Percentiles rank a stretch among this genome's conserved stretches.
phyloP scores from a whole-genome alignment of 768 basidiomycete species.

The Suillus spraguei region DNA sequence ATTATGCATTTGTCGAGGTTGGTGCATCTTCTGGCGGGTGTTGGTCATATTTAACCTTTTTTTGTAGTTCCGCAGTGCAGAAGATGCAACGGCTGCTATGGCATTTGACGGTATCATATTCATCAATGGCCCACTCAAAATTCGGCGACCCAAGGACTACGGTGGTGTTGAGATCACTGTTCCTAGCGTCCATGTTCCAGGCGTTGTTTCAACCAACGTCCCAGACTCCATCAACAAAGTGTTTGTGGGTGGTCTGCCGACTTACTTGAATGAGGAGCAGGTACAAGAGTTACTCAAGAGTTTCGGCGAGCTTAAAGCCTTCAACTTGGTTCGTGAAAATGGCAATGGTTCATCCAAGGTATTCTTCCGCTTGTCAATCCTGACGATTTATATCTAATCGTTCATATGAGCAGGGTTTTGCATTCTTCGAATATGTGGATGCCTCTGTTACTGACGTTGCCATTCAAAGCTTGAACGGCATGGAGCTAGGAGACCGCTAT shows the following conservation, averaged over 20 bases:
- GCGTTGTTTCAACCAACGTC: conserved; percentile 94
- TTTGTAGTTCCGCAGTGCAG: conserved; percentile 92
- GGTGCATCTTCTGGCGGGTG: conserved; percentile 7
- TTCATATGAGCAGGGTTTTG: conserved; percentile 75
- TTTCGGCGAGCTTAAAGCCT: conserved; percentile 96
- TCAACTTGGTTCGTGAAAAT: conserved; percentile 97
- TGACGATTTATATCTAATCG: not conserved
- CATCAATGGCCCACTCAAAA: conserved; percentile 93
- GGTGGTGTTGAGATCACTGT: conserved; percentile 70
- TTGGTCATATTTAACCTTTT: conserved; percentile 15
- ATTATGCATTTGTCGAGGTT: conserved; percentile 98
- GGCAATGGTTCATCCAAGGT: conserved; percentile 89
- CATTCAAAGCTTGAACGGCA: conserved; percentile 93
- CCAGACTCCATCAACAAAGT: conserved; percentile 98
- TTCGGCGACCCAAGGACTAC: conserved; percentile 97
- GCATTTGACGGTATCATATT: conserved; percentile 98
- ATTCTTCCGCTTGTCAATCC: conserved; percentile 17
- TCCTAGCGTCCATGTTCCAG: conserved; percentile 83
- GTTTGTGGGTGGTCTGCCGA: conserved; percentile 94
- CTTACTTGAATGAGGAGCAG: conserved; percentile 97
- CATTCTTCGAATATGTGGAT: conserved; percentile 98
- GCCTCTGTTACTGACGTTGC: conserved; percentile 88
- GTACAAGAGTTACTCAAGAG: conserved; percentile 97
- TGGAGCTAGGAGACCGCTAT: conserved; percentile 95
- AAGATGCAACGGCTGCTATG: conserved; percentile 96